These are phyloP conservation scores for Phytomonas sp. DNA, from an alignment of 208 protist species.

Conservation along the genomic window DNA sequence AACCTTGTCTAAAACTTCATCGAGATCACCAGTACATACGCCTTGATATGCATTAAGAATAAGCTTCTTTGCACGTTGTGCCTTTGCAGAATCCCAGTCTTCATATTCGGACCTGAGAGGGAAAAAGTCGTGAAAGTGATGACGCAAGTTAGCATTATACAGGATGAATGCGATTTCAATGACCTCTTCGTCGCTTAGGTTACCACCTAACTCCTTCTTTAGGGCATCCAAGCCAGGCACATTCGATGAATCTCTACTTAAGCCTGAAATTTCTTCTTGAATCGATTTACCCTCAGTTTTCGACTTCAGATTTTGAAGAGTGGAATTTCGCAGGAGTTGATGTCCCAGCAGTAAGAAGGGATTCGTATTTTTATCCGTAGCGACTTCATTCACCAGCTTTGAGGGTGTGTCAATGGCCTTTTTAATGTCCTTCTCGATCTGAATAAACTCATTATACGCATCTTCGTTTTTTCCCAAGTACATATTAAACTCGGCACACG, in stretches of 20 bases:
- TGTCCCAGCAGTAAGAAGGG: conserved; percentile 39
- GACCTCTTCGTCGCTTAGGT: conserved; percentile 60
- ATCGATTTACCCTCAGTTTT: neutral
- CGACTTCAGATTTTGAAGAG: conserved; percentile 23
- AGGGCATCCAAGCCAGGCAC: neutral
- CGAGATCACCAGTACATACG: conserved; percentile 19
- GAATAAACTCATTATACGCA: conserved; percentile 42
- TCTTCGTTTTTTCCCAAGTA: conserved; percentile 59
- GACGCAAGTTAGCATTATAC: conserved; percentile 50
- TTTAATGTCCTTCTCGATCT: conserved; percentile 50
- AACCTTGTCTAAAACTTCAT: conserved; percentile 45
- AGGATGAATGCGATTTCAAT: conserved; percentile 57
- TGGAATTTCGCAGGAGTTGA: conserved; percentile 19
- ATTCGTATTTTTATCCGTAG: conserved; percentile 55
- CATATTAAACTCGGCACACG: conserved; percentile 59
- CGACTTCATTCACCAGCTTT: conserved; percentile 21
- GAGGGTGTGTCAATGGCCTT: conserved; percentile 34
- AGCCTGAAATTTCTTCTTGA: neutral
- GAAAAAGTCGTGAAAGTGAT: conserved; percentile 84
- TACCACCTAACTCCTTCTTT: neutral
- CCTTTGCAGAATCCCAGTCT: conserved; percentile 42
- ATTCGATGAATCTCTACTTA: neutral
- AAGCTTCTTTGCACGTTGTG: conserved; percentile 24
- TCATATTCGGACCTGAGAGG: conserved; percentile 46
- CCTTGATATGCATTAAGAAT: conserved; percentile 37